These are phyloP conservation scores for Zoysia pacifica DNA, from an alignment of 176 grass and related monocot genomes.

Conservation along the genomic window DNA sequence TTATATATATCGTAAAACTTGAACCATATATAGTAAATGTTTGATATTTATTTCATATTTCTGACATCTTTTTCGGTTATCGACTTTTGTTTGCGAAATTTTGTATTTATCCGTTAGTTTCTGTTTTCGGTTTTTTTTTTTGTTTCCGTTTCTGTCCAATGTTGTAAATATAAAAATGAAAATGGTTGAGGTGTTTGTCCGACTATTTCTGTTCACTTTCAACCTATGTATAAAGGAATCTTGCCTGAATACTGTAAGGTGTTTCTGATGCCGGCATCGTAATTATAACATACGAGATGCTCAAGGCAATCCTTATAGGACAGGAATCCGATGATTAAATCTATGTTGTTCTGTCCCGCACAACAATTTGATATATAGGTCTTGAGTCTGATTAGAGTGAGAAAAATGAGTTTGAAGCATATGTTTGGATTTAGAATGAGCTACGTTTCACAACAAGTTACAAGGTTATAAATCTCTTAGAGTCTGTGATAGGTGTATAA, in stretches of 20 bases:
- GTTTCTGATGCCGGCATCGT: constrained; percentile 82
- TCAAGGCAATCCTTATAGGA: constrained; percentile 64
- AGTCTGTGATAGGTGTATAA: constrained; percentile 32
- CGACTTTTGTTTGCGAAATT: too few relatives aligned
- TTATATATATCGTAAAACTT: too few relatives aligned
- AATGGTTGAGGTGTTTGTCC: too few relatives aligned
- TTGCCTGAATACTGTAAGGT: constrained; percentile 96
- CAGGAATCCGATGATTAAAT: constrained; percentile 48
- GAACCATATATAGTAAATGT: too few relatives aligned
- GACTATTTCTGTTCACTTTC: too few relatives aligned
- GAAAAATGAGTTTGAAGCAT: constrained; percentile 56
- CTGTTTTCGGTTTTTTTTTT: too few relatives aligned
- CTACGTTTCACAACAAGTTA: constrained; percentile 57
- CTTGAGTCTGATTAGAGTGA: constrained; percentile 45
- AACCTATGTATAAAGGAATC: constrained; percentile 82
- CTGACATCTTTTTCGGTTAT: too few relatives aligned
- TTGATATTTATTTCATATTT: too few relatives aligned
- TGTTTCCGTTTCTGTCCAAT: too few relatives aligned
- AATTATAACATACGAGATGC: constrained; percentile 90
- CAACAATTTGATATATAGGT: constrained; percentile 52
- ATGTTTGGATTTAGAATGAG: constrained; percentile 47
- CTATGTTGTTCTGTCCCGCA: neutral
- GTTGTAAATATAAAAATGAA: too few relatives aligned
- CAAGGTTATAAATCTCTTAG: constrained; percentile 40
- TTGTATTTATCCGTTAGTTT: too few relatives aligned